Base-by-base conservation (phyloP, 768 basidiomycete genomes). In the Podaxis sp. region DNA sequence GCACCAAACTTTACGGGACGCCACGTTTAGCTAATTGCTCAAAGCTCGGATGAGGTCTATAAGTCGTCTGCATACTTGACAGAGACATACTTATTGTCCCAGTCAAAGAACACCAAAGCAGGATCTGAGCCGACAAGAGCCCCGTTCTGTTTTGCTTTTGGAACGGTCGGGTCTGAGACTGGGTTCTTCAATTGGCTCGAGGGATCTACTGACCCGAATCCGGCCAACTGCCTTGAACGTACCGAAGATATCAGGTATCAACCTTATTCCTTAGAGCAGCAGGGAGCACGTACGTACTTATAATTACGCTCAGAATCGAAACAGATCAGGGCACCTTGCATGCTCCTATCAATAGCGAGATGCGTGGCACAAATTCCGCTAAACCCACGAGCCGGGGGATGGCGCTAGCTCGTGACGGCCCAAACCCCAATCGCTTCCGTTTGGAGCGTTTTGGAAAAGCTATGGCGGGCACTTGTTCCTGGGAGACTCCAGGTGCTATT, bases 111-210 rank as follows among this genome's bases (percentile, higher is more conserved):
- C 24, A 75, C 74, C 11, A 72, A 73, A 30, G 72, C 72, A 37
- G 80, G 76, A 4, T 69, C 67, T 24, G 79, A 82, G 51, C 82
- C 84, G 12, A 83, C 82, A 53, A 78, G 79, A 30, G 80, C 88
- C 3, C 89, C 90, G 0, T 92, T 92, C 69, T 90, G 88, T 68
- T 77, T 87, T 66, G 91, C 90, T 11, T 91, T 92, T 68, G 76
- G 78, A 33, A 76, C 75, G 0, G 66, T 71, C 17, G 72, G 74
- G 50, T 71, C 62, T 2, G 63, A 68, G 22, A 77, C 76, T 5
- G 81, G 82, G 1, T 91, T 83, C 68, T 93, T 92, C 66, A 84
- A 82, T 20, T 93, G 91, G 91, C 76, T 93, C 5, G 91, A 92
- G 71, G 83, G 83, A 20, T 80, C 81, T 24, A 80, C 77, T 28